phyloP scores from a whole-genome alignment of 352 stramenopile species.

The Phytopythium cucurbitacearum region DNA sequence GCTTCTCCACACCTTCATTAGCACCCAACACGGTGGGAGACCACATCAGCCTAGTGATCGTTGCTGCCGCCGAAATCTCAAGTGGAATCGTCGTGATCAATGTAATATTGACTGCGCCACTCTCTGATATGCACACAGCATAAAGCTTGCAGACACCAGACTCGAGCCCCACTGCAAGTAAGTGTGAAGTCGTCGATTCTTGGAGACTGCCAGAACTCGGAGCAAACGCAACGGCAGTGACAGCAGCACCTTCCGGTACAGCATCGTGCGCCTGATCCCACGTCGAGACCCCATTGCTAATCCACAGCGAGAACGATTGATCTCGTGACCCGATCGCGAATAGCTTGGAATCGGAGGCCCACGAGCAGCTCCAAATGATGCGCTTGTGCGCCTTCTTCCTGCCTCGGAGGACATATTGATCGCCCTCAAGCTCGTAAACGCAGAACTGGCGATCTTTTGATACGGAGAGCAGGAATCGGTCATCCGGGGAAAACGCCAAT shows the following conservation, averaged over 20 bases:
- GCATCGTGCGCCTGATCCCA: slow-evolving; percentile 19
- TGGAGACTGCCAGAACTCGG: slow-evolving; percentile 7
- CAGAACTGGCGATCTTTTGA: slow-evolving; percentile 75
- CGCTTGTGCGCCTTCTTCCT: slow-evolving; percentile 65
- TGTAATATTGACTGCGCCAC: slow-evolving; percentile 3
- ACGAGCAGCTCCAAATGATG: slow-evolving; percentile 81
- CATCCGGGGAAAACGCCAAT: slow-evolving; percentile 62
- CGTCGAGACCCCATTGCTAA: slow-evolving; percentile 1
- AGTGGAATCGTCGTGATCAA: slow-evolving; percentile 15
- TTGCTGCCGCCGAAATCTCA: slow-evolving; percentile 23
- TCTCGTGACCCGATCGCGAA: slow-evolving; percentile 66
- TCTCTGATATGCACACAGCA: not conserved
- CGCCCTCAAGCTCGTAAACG: slow-evolving; percentile 33
- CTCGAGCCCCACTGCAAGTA: slow-evolving; percentile 59
- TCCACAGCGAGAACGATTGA: slow-evolving; percentile 61
- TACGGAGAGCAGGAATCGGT: slow-evolving; percentile 57
- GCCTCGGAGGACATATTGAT: slow-evolving; percentile 34
- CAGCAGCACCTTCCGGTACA: slow-evolving; percentile 30
- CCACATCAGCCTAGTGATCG: slow-evolving; percentile 52
- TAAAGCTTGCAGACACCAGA: slow-evolving; percentile 23
- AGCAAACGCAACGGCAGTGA: slow-evolving; percentile 63
- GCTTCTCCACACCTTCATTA: not conserved
- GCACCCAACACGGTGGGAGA: slow-evolving; percentile 4
- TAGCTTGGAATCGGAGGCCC: slow-evolving; percentile 49
- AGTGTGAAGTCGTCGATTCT: slow-evolving; percentile 4